Percentiles rank a stretch among this genome's conserved stretches.
Conservation (phyloP, 2,329 filamentous ascomycete species). For the Exophiala sp. region DNA sequence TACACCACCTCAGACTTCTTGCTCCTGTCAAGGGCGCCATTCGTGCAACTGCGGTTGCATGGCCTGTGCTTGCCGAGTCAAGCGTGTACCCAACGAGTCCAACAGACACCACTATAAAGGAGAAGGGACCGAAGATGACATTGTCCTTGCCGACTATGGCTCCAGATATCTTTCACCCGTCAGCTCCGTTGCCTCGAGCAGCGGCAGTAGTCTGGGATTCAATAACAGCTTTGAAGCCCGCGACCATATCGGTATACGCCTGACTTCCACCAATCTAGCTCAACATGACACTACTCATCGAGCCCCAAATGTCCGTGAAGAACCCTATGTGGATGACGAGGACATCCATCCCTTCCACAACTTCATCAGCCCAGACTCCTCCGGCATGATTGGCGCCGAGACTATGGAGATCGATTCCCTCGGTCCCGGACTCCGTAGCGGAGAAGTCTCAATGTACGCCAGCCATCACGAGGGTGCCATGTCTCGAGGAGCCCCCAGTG, state of each 20-base stretch:
- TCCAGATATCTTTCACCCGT: slow-evolving; percentile 5
- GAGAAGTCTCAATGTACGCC: slow-evolving; percentile 5
- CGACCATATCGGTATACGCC: slow-evolving; percentile 2
- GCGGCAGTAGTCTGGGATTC: slow-evolving; percentile 4
- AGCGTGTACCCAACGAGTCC: slow-evolving; percentile 6
- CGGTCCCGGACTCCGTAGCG: not conserved
- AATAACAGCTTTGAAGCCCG: slow-evolving; percentile 11
- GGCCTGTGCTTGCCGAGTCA: slow-evolving; percentile 6
- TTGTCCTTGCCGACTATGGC: not conserved
- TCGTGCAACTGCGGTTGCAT: slow-evolving; percentile 14
- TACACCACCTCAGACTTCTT: not conserved
- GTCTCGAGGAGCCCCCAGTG: not conserved
- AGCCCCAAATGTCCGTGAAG: too few relatives aligned
- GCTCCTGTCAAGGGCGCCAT: slow-evolving; percentile 5
- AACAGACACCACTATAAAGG: slow-evolving; percentile 4
- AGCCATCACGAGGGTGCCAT: slow-evolving; percentile 11
- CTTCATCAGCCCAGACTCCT: slow-evolving; percentile 9
- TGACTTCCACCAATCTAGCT: not conserved
- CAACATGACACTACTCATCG: not conserved
- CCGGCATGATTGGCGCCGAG: slow-evolving; percentile 11
- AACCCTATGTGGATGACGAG: not conserved
- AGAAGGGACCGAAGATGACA: slow-evolving; percentile 2
- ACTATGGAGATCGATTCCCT: slow-evolving; percentile 7
- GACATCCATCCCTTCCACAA: not conserved
- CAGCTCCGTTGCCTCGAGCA: slow-evolving; percentile 6